Evolutionary conservation across 2,329 filamentous ascomycete genomes (phyloP), one percentile per base, ranked within the genome.

Genomic region (Orbilia brochopaga): DNA sequence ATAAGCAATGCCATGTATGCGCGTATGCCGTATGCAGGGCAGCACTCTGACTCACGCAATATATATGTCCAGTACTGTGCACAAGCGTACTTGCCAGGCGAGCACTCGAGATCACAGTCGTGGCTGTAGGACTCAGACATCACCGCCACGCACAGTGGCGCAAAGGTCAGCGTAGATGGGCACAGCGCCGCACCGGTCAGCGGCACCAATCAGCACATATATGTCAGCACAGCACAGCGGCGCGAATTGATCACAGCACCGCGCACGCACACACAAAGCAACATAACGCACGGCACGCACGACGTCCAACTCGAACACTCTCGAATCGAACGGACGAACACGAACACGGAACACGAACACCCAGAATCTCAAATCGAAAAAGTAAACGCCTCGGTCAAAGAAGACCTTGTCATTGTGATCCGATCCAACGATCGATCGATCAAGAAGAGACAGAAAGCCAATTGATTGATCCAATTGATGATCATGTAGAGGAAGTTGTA

Each of bases 371-470:
- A 37, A 50, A 69, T 10, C 57, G 44, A 48, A 3, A 21, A 19
- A 53, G 42, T 52, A 56, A 63, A 63, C 65, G 65, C 66, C 53
- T 13, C 24, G 8, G 27, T 2, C 6, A 21, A 27, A 46, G 17
- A 44, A 44, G n/a, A 23, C 46, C 11, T n/a, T 40, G 23, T 56
- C 57, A 60, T 24, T 35, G 44, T 56, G n/a, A 51, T 35, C 58
- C 15, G 50, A 53, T 59, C 66, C 66, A 55, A 65, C 44, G 32
- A 58, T 55, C 30, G 55, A 48, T 59, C 44, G 40, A 57, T n/a
- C 21, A 37, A 19, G 44, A 27, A 56, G 24, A 11, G 37, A 55
- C 21, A 11, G 10, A 59, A 17, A 52, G 13, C 52, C 37, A 19
- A 23, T 44, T 10, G 17, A 48, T n/a, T n/a, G n/a, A n/a, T n/a